These are phyloP conservation scores for Pisolithus marmoratus DNA, from an alignment of 768 basidiomycete species.

Conservation along the genomic window DNA sequence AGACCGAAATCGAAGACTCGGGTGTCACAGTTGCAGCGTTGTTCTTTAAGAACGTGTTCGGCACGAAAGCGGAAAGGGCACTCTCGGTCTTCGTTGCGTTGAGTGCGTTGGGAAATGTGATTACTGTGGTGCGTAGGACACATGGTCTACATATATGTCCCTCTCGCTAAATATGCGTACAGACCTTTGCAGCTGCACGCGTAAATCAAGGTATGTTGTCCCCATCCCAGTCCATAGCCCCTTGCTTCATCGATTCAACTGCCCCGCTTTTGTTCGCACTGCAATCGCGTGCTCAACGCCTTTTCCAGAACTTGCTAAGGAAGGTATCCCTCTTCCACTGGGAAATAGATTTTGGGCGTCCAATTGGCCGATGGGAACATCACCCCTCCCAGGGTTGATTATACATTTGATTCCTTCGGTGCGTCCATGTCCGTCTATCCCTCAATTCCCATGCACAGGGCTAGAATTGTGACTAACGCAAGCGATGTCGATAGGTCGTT, in stretches of 20 bases:
- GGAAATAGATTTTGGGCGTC: conserved; percentile 57
- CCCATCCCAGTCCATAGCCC: neutral
- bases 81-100: conserved; percentile 54
- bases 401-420: conserved; percentile 51
- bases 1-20: conserved; percentile 40
- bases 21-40: conserved; percentile 55
- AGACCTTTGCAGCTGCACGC: conserved; percentile 48
- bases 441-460: neutral
- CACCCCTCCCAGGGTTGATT: conserved; percentile 51
- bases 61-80: conserved; percentile 44
- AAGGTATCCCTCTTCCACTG: conserved; percentile 56
- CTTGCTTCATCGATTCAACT: neutral
- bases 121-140: conserved; percentile 20
- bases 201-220: conserved; percentile 44
- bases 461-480: conserved; percentile 36
- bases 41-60: conserved; percentile 58
- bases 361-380: conserved; percentile 55
- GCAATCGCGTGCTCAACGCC: neutral
- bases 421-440: conserved; percentile 5
- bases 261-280: too few species aligned
- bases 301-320: conserved; percentile 49
- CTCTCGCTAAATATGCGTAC: neutral
- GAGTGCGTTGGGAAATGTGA: conserved; percentile 24
- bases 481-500: conserved; percentile 34
- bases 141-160: neutral